A percentile compares a stretch with the other conserved stretches of the same genome.
phyloP scores from a whole-genome alignment of 1,284 basidiomycete genomes.

The Anthracocystis panici-leucophaei region DNA sequence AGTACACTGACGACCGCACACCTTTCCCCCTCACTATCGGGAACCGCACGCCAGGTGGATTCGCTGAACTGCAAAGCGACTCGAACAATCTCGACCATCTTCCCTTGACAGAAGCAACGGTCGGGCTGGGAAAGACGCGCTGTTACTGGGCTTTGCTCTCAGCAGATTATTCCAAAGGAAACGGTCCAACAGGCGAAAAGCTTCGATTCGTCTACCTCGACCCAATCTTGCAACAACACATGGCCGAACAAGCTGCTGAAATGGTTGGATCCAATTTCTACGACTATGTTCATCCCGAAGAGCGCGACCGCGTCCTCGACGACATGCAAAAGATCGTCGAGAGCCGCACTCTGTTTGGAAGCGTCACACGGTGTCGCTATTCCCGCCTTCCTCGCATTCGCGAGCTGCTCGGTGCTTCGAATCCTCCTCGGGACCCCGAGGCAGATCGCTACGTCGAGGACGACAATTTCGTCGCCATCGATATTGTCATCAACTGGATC shows the following conservation, averaged over 20 bases:
- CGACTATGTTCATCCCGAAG: slow-evolving; percentile 89
- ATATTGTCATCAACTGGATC: slow-evolving; percentile 94
- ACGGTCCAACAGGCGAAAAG: slow-evolving; percentile 69
- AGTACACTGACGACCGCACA: slow-evolving; percentile 28
- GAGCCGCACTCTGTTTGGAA: slow-evolving; percentile 85
- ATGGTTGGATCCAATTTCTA: slow-evolving; percentile 83
- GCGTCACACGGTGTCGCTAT: slow-evolving; percentile 81
- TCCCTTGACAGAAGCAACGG: slow-evolving; percentile 18
- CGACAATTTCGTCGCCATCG: slow-evolving; percentile 84
- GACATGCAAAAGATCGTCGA: slow-evolving; percentile 84
- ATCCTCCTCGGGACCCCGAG: slow-evolving; percentile 72
- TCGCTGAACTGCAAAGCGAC: neutral
- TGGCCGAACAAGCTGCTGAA: slow-evolving; percentile 77
- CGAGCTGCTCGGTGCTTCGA: slow-evolving; percentile 70
- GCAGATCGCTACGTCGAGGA: slow-evolving; percentile 80
- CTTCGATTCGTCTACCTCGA: slow-evolving; percentile 89
- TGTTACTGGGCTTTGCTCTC: slow-evolving; percentile 60
- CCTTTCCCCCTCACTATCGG: slow-evolving; percentile 41
- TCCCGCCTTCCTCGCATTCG: slow-evolving; percentile 71
- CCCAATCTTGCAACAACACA: slow-evolving; percentile 82
- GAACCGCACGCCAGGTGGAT: slow-evolving; percentile 30
- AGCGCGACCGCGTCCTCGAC: slow-evolving; percentile 72
- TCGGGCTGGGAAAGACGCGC: slow-evolving; percentile 47
- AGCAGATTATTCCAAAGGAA: slow-evolving; percentile 27
- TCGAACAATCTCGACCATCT: slow-evolving; percentile 2